These are phyloP conservation scores for Mikania micrantha DNA, from an alignment of 129 eudicot species.

Conservation along the genomic window DNA sequence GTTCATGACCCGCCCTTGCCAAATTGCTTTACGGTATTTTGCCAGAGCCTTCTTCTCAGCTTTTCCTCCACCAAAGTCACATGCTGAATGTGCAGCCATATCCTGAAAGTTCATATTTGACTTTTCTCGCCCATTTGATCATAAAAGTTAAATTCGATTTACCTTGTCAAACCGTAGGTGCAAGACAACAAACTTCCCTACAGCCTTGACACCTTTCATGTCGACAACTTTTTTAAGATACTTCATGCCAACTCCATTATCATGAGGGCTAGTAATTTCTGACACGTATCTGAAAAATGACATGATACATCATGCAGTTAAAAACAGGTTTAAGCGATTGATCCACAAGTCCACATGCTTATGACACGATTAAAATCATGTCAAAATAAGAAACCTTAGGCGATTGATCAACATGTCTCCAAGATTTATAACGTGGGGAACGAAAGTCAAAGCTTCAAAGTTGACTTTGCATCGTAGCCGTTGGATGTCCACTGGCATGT, in stretches of 20 bases:
- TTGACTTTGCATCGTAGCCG: slow-evolving; percentile 87
- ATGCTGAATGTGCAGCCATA: slow-evolving; percentile 99
- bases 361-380: too few relatives aligned
- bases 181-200: slow-evolving; percentile 66
- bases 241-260: slow-evolving; percentile 21
- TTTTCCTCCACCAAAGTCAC: slow-evolving; percentile 98
- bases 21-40: slow-evolving; percentile 72
- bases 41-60: slow-evolving; percentile 90
- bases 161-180: slow-evolving; percentile 98
- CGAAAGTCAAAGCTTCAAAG: slow-evolving; percentile 69
- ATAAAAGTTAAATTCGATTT: slow-evolving; percentile 1
- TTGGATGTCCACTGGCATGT: slow-evolving; percentile 78
- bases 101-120: slow-evolving; percentile 42
- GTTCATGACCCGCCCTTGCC: slow-evolving; percentile 91
- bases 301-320: too few relatives aligned
- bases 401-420: slow-evolving; percentile 81
- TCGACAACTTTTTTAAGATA: slow-evolving; percentile 41
- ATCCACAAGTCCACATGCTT: too few relatives aligned
- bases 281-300: too few relatives aligned
- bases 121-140: background rate
- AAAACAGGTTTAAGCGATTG: too few relatives aligned
- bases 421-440: slow-evolving; percentile 71
- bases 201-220: slow-evolving; percentile 29
- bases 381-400: slow-evolving; percentile 50
- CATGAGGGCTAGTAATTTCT: too few relatives aligned